A percentile compares a stretch with the other conserved stretches of the same genome.
These are phyloP conservation scores for Colletotrichum tanaceti DNA, from an alignment of 2,329 filamentous ascomycete genomes.

Conservation along the genomic window DNA sequence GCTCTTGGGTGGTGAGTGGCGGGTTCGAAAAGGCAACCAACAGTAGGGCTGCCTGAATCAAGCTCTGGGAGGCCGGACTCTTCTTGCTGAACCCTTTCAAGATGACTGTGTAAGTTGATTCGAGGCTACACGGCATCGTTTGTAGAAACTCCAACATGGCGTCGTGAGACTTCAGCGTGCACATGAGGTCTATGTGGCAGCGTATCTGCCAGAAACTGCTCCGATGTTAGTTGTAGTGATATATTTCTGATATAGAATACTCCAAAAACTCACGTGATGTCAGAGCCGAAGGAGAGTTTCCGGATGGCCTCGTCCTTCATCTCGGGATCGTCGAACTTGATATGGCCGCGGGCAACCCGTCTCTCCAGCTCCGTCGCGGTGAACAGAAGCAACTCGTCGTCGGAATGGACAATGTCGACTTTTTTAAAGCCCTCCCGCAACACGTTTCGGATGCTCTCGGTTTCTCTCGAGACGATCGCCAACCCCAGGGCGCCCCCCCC, in stretches of 20 bases:
- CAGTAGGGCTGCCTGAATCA: not conserved
- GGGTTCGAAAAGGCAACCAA: not conserved
- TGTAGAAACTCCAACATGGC: not conserved
- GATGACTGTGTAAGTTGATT: not conserved
- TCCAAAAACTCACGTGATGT: not conserved
- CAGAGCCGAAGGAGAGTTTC: not conserved
- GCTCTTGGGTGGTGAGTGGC: not conserved
- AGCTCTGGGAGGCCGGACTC: not conserved
- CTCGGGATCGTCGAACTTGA: not conserved
- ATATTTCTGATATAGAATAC: not conserved
- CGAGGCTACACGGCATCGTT: not conserved
- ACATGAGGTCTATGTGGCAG: not conserved
- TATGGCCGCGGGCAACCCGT: not conserved
- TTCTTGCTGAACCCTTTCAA: not conserved
- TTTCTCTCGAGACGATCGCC: not conserved
- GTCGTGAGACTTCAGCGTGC: not conserved
- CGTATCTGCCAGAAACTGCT: not conserved
- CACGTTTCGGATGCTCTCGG: not conserved
- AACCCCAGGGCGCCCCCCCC: not conserved
- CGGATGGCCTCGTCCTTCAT: not conserved
- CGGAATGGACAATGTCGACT: not conserved
- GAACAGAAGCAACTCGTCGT: not conserved
- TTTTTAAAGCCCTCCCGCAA: not conserved
- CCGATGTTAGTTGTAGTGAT: not conserved
- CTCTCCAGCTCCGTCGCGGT: slow-evolving; percentile 1